phyloP scores from a whole-genome alignment of 257 asterid species.

The Fraxinus cuspidata region DNA sequence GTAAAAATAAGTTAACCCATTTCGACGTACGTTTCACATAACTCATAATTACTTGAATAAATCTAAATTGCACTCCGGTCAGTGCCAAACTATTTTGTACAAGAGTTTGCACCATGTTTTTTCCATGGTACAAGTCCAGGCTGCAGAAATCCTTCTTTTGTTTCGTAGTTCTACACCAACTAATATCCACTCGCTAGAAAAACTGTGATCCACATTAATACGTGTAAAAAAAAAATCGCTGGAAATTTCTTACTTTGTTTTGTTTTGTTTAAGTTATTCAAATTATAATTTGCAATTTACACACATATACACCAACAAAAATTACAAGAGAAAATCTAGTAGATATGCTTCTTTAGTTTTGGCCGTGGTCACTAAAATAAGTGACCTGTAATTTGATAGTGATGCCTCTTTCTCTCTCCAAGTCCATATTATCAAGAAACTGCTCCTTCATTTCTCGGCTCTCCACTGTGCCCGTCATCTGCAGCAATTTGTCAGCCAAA shows the following conservation, averaged over 20 bases:
- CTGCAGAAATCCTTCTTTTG: not conserved
- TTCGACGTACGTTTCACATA: too few relatives aligned
- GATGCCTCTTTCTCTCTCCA: constrained; percentile 99
- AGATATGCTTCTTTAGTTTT: not conserved
- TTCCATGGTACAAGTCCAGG: constrained; percentile 9
- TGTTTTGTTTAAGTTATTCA: too few relatives aligned
- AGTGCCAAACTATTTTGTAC: constrained; percentile 14
- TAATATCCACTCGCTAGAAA: not conserved
- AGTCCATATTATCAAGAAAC: constrained; percentile 98
- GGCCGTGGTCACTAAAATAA: not conserved
- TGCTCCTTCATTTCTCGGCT: constrained; percentile 95
- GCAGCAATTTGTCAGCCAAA: constrained; percentile 89
- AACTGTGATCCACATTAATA: not conserved
- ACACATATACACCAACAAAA: too few relatives aligned
- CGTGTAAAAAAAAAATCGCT: not conserved
- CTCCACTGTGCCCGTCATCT: constrained; percentile 94
- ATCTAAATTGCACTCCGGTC: not conserved
- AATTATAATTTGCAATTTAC: too few relatives aligned
- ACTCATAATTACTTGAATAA: not conserved
- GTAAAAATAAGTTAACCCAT: constrained; percentile 1
- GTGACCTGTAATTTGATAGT: constrained; percentile 93
- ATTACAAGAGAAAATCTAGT: not conserved
- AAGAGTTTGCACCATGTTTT: constrained; percentile 15
- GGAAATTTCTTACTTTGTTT: too few relatives aligned
- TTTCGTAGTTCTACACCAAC: not conserved